Percentiles rank a stretch among this genome's conserved stretches.
Evolutionary conservation across 345 rosid genomes (phyloP).

Genomic region (Sisymbrium irio): DNA sequence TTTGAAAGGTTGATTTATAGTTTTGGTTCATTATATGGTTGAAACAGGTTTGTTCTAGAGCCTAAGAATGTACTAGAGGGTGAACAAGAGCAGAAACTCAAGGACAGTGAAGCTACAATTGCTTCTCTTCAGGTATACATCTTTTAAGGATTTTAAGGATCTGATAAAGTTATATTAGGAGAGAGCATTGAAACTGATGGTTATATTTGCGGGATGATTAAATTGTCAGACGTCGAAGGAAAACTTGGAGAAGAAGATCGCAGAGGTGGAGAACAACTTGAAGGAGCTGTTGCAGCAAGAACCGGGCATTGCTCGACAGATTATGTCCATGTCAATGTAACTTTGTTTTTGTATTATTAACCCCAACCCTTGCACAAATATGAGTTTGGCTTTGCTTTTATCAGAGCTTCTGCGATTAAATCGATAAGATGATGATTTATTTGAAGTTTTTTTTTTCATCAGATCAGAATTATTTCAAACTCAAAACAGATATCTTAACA

Average conservation of each 20-base stretch:
- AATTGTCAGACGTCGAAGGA: constrained; percentile 71
- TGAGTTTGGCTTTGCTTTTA: constrained; percentile 2
- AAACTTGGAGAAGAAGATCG: constrained; percentile 81
- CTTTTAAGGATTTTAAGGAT: not conserved
- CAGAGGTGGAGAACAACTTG: constrained; percentile 82
- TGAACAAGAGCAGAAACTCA: constrained; percentile 84
- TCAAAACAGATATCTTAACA: too few relatives aligned
- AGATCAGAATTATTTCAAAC: not conserved
- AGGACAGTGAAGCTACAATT: constrained; percentile 82
- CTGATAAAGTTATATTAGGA: not conserved
- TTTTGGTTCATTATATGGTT: constrained; percentile 18
- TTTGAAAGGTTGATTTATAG: constrained; percentile 22
- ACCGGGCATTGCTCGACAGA: constrained; percentile 82
- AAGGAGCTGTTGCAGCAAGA: constrained; percentile 94
- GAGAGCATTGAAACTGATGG: not conserved
- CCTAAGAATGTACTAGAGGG: constrained; percentile 56
- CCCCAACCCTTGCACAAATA: not conserved
- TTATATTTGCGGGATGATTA: constrained; percentile 11
- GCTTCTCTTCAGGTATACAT: constrained; percentile 62
- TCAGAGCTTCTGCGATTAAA: not conserved
- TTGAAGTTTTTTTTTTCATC: not conserved
- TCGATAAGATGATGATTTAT: not conserved
- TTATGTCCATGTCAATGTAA: constrained; percentile 73
- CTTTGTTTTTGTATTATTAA: not conserved
- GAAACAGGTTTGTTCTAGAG: constrained; percentile 81